phyloP scores from a whole-genome alignment of 495 filamentous ascomycete genomes.

The Aspergillus wentii region DNA sequence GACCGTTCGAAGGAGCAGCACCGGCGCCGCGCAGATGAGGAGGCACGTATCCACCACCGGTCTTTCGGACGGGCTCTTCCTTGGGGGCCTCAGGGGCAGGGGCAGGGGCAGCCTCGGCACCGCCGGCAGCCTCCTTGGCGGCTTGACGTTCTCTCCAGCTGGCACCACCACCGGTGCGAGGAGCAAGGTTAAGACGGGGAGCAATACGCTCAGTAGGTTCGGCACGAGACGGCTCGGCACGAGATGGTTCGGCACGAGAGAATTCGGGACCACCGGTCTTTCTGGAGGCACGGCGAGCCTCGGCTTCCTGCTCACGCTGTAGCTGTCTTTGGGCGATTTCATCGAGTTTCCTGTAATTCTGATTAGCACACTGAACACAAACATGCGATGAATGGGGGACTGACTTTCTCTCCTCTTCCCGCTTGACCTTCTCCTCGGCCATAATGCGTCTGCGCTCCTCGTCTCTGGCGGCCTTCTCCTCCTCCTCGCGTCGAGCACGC shows the following conservation, averaged over 20 bases:
- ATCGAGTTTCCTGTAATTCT: slow-evolving; percentile 52
- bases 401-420: slow-evolving; percentile 77
- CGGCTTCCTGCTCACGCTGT: slow-evolving; percentile 65
- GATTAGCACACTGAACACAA: slow-evolving; percentile 14
- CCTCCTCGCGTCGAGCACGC: slow-evolving; percentile 67
- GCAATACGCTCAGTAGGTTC: slow-evolving; percentile 54
- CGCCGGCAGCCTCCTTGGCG: slow-evolving; percentile 48
- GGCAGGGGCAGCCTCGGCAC: slow-evolving; percentile 22
- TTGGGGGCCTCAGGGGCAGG: slow-evolving; percentile 23
- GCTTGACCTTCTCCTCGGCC: slow-evolving; percentile 71
- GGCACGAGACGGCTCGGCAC: slow-evolving; percentile 22
- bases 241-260: slow-evolving; percentile 11
- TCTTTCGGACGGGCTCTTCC: slow-evolving; percentile 30
- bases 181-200: slow-evolving; percentile 62
- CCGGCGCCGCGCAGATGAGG: slow-evolving; percentile 41
- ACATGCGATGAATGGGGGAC: slow-evolving; percentile 18
- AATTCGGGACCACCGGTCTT: slow-evolving; percentile 6
- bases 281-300: slow-evolving; percentile 44
- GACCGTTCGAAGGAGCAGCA: slow-evolving; percentile 23
- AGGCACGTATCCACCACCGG: slow-evolving; percentile 46
- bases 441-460: slow-evolving; percentile 61
- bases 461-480: slow-evolving; percentile 70
- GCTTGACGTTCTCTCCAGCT: slow-evolving; percentile 86
- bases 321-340: slow-evolving; percentile 60
- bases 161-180: slow-evolving; percentile 50